phyloP scores from a whole-genome alignment of 176 grass and related monocot genomes.

The Rhynchospora tenuis region DNA sequence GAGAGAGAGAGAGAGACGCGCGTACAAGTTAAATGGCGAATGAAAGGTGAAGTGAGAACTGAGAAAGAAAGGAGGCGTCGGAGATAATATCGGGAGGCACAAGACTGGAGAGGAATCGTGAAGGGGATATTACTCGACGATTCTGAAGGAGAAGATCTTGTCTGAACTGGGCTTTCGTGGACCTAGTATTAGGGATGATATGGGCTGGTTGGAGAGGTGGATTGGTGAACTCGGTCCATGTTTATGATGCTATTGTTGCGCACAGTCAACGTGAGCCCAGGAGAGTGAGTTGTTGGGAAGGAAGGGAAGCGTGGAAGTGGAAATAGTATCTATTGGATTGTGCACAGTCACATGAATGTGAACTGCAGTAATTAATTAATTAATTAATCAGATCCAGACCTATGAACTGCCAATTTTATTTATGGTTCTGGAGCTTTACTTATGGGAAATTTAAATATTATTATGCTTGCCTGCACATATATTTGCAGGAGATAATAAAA shows the following conservation, averaged over 20 bases:
- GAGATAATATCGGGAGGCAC: neutral
- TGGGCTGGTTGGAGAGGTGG: neutral
- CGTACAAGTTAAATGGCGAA: neutral
- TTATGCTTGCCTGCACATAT: no score
- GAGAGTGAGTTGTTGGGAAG: no score
- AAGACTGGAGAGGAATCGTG: neutral
- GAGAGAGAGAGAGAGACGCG: neutral
- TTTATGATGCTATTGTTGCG: neutral
- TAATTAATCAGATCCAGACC: no score
- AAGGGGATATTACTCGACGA: neutral
- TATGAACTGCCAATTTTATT: no score
- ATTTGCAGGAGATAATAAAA: no score
- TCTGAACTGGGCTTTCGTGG: neutral
- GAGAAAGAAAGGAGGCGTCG: no score
- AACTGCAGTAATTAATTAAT: neutral
- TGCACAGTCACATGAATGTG: neutral
- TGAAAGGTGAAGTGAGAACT: no score
- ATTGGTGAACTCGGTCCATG: neutral
- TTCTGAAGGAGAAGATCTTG: neutral
- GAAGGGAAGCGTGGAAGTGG: neutral
- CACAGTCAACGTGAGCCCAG: neutral
- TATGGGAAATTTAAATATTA: no score
- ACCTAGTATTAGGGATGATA: neutral
- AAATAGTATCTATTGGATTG: neutral
- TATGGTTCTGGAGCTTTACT: no score